A percentile compares a stretch with the other conserved stretches of the same genome.
Conservation (phyloP, 2,329 filamentous ascomycete genomes). For the Neonectria punicea region DNA sequence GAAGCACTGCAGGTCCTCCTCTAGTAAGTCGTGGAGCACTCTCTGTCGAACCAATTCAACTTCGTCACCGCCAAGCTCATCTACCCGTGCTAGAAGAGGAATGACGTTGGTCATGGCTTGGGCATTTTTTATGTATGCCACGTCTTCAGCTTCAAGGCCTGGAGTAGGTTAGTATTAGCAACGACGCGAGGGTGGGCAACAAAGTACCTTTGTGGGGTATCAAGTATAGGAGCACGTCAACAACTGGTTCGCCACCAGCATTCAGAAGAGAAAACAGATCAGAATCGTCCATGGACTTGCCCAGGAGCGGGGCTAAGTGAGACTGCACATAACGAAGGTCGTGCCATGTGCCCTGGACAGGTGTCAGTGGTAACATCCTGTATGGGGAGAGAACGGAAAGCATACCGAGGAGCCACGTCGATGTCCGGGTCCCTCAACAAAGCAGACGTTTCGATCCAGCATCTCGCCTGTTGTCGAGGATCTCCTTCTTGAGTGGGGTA, state of each 20-base stretch:
- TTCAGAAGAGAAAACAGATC: conserved; percentile 83
- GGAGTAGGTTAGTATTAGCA: conserved; percentile 27
- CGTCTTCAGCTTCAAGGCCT: conserved; percentile 59
- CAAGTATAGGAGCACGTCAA: conserved; percentile 88
- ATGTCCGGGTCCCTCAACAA: conserved; percentile 84
- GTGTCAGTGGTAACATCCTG: conserved; percentile 46
- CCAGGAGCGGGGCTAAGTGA: conserved; percentile 44
- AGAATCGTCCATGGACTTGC: conserved; percentile 71
- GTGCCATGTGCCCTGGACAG: conserved; percentile 67
- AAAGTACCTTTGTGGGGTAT: conserved; percentile 73
- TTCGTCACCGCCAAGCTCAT: conserved; percentile 71
- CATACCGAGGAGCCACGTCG: conserved; percentile 63
- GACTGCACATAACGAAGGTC: conserved; percentile 77
- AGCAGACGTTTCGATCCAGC: conserved; percentile 91
- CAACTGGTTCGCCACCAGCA: conserved; percentile 82
- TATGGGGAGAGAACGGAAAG: conserved; percentile 26
- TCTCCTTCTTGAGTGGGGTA: conserved; percentile 68
- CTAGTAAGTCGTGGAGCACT: conserved; percentile 65
- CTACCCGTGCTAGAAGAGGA: conserved; percentile 81
- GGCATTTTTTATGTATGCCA: conserved; percentile 77
- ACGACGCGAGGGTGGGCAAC: background rate
- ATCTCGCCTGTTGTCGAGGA: conserved; percentile 75
- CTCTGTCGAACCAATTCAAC: conserved; percentile 68
- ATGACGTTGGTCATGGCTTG: conserved; percentile 84
- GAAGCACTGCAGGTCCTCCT: conserved; percentile 72